phyloP scores from a whole-genome alignment of 2,329 filamentous ascomycete species.

The Westerdykella ornata region DNA sequence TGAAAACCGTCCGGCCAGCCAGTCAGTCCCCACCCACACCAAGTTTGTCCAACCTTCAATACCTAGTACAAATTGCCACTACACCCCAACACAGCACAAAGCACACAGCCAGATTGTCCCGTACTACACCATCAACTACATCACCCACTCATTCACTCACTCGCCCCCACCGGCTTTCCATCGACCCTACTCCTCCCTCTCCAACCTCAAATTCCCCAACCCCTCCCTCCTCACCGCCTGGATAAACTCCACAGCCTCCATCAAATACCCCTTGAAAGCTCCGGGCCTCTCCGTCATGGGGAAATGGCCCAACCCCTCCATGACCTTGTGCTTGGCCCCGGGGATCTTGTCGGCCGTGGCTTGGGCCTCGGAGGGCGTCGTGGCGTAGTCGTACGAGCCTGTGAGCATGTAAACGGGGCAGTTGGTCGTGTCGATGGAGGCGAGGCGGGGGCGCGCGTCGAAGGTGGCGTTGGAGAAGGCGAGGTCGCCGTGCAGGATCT shows the following conservation, averaged over 20 bases:
- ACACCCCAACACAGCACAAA: no score
- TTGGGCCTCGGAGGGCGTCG: conserved; percentile 43
- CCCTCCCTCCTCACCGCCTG: conserved; percentile 27
- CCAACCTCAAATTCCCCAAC: conserved; percentile 28
- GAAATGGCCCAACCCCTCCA: conserved; percentile 45
- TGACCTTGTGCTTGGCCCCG: conserved; percentile 40
- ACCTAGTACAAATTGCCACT: no score
- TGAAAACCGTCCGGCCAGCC: no score
- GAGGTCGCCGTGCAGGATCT: conserved; percentile 48
- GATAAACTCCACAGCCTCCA: conserved; percentile 37
- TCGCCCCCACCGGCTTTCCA: no score
- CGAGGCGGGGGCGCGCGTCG: conserved; percentile 43
- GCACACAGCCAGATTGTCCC: no score
- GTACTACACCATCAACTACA: no score
- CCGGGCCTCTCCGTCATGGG: conserved; percentile 43
- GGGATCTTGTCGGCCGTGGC: conserved; percentile 45
- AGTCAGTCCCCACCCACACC: no score
- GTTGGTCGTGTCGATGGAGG: conserved; percentile 43
- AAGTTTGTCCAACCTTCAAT: no score
- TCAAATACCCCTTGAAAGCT: conserved; percentile 35
- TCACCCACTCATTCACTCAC: no score
- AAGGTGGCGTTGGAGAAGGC: conserved; percentile 49
- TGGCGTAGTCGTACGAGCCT: conserved; percentile 46
- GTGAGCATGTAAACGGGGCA: conserved; percentile 49
- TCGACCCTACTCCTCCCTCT: no score